Evolutionary conservation across 352 stramenopile genomes (phyloP).

Genomic region (Phytopythium cucurbitacearum): DNA sequence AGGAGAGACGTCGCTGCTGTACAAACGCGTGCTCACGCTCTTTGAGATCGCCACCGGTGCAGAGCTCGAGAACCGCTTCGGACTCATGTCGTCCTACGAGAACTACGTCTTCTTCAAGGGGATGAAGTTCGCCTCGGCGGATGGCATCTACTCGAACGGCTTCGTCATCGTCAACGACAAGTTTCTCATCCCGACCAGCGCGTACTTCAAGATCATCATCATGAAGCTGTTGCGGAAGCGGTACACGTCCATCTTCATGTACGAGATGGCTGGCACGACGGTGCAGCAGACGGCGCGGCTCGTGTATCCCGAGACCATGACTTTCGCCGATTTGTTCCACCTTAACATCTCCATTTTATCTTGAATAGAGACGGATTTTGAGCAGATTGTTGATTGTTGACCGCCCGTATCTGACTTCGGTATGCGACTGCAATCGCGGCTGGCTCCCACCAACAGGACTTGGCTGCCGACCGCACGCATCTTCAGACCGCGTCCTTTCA

Average conservation of each 20-base stretch:
- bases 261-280: slow-evolving; percentile 22
- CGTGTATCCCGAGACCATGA: slow-evolving; percentile 25
- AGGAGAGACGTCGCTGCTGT: neutral
- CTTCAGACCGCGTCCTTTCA: too few relatives aligned
- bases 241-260: slow-evolving; percentile 21
- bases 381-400: too few relatives aligned
- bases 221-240: slow-evolving; percentile 17
- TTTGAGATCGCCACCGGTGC: slow-evolving; percentile 24
- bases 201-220: slow-evolving; percentile 19
- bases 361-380: neutral
- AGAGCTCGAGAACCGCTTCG: slow-evolving; percentile 18
- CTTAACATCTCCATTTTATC: slow-evolving; percentile 23
- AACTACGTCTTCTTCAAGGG: slow-evolving; percentile 34
- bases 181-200: slow-evolving; percentile 21
- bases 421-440: too few relatives aligned
- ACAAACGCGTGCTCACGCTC: slow-evolving; percentile 17
- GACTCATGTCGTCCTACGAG: slow-evolving; percentile 38
- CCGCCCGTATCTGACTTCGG: too few relatives aligned
- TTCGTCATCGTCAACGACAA: slow-evolving; percentile 34
- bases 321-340: slow-evolving; percentile 9
- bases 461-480: too few relatives aligned
- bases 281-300: slow-evolving; percentile 30
- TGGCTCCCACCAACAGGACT: too few relatives aligned
- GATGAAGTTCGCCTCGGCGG: slow-evolving; percentile 28
- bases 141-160: slow-evolving; percentile 25